These are phyloP conservation scores for Vaccinium vitisidaea DNA, from an alignment of 148 eudicot species.

Conservation along the genomic window DNA sequence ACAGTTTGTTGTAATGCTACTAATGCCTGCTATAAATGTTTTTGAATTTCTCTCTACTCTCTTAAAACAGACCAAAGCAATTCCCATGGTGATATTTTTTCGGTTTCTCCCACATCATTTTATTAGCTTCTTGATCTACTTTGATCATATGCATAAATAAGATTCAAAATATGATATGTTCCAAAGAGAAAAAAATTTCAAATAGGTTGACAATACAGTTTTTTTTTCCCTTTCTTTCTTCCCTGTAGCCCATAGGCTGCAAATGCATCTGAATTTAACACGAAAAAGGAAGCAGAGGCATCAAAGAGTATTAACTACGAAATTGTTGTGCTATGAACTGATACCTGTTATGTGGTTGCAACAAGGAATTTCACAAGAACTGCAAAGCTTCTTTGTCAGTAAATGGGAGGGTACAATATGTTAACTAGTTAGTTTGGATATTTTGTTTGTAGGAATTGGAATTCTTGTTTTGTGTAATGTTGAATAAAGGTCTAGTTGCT, in stretches of 20 bases:
- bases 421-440: not conserved
- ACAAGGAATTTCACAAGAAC: not conserved
- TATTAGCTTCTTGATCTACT: not conserved
- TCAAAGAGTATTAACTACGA: not conserved
- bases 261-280: not conserved
- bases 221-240: not conserved
- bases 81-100: not conserved
- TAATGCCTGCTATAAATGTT: not conserved
- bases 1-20: not conserved
- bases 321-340: not conserved
- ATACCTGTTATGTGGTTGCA: not conserved
- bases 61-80: not conserved
- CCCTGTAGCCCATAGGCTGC: not conserved
- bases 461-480: not conserved
- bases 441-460: not conserved
- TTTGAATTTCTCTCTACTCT: conserved; percentile 2
- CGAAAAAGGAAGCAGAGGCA: not conserved
- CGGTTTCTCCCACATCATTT: not conserved
- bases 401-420: not conserved
- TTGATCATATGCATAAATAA: not conserved
- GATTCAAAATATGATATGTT: no score
- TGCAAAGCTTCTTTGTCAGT: not conserved
- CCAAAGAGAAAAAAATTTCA: no score
- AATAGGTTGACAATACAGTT: not conserved
- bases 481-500: not conserved